These are phyloP conservation scores for Zea mays DNA, from an alignment of 176 grass and related monocot species.

Conservation along the genomic window Zm-B73-REFERENCE-NAM-5.0 NC_050098.1:183846001-183846500, in stretches of 20 bases:
- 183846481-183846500: too few relatives aligned
- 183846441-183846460: neutral
- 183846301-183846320: slow-evolving; percentile 1
- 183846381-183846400: neutral
- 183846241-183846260: slow-evolving; percentile 36
- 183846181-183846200: slow-evolving; percentile 23
- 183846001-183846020: slow-evolving; percentile 7
- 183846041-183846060: slow-evolving; percentile 6
- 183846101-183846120: slow-evolving; percentile 4
- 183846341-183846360: neutral
- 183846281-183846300: neutral
- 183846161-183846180: slow-evolving; percentile 13
- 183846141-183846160: slow-evolving; percentile 49
- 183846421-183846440: neutral
- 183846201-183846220: slow-evolving; percentile 30
- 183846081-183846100: neutral
- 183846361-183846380: neutral
- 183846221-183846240: slow-evolving; percentile 29
- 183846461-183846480: too few relatives aligned
- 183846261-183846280: slow-evolving; percentile 32
- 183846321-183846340: slow-evolving; percentile 19
- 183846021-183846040: slow-evolving; percentile 4
- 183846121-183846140: slow-evolving; percentile 25
- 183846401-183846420: neutral
- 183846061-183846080: neutral